Percentiles rank a stretch among this genome's conserved stretches.
phyloP scores from a whole-genome alignment of 495 filamentous ascomycete genomes.

The Penicillium angulare region DNA sequence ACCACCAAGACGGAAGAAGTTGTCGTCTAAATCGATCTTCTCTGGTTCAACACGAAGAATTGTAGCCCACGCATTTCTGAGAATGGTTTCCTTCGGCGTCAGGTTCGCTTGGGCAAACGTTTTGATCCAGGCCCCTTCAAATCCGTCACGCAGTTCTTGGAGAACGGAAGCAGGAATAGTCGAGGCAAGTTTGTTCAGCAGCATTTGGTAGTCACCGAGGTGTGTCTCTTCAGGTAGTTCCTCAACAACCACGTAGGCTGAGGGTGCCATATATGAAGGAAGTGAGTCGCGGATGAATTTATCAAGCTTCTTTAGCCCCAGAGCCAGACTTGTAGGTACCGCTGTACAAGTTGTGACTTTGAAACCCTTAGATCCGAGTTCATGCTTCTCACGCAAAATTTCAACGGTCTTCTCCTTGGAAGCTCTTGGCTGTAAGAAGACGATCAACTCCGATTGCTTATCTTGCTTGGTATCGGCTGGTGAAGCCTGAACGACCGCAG shows the following conservation, averaged over 20 bases:
- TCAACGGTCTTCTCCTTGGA: conserved; percentile 20
- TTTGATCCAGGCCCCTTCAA: conserved; percentile 25
- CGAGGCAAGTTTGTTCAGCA: conserved; percentile 27
- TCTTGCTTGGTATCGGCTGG: conserved; percentile 1
- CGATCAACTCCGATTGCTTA: conserved; percentile 19
- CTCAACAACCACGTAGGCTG: conserved; percentile 33
- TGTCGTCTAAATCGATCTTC: conserved; percentile 42
- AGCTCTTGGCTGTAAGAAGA: conserved; percentile 28
- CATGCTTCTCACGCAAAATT: conserved; percentile 18
- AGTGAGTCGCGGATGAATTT: conserved; percentile 36
- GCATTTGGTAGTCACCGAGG: conserved; percentile 19
- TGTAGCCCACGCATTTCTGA: conserved; percentile 46
- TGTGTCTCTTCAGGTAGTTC: conserved; percentile 22
- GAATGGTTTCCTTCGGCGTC: conserved; percentile 33
- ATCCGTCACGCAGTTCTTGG: conserved; percentile 17
- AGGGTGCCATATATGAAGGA: conserved; percentile 42
- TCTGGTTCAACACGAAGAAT: conserved; percentile 36
- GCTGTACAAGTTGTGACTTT: conserved; percentile 1
- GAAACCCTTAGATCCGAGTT: conserved; percentile 9
- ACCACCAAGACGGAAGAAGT: conserved; percentile 48
- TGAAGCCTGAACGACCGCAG: conserved; percentile 19
- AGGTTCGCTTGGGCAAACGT: conserved; percentile 18
- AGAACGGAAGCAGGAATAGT: conserved; percentile 20
- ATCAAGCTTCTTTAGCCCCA: conserved; percentile 31
- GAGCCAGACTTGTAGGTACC: conserved; percentile 18